phyloP scores from a whole-genome alignment of 140 eudicot genomes.

The Stevia rebaudiana region DNA sequence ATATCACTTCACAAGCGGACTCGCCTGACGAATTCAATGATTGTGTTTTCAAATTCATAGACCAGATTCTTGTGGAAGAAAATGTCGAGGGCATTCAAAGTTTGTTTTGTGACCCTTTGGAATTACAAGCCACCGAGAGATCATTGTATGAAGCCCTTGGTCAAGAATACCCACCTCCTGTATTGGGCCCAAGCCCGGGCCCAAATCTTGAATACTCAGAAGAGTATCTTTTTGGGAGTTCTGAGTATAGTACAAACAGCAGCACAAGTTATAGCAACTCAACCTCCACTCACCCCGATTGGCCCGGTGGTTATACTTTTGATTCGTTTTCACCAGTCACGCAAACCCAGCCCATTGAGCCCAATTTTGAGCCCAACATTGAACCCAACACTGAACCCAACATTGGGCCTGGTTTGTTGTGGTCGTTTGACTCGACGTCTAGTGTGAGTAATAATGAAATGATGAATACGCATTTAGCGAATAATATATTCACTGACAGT shows the following conservation, averaged over 20 bases:
- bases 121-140: constrained; percentile 51
- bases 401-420: constrained; percentile 18
- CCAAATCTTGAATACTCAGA: constrained; percentile 30
- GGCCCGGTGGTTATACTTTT: constrained; percentile 25
- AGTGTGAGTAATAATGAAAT: constrained; percentile 26
- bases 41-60: constrained; percentile 40
- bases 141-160: constrained; percentile 59
- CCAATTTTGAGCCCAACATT: no score
- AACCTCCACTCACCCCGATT: constrained; percentile 33
- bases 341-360: constrained; percentile 20
- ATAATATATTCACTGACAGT: constrained; percentile 41
- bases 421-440: constrained; percentile 29
- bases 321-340: constrained; percentile 33
- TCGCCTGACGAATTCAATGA: constrained; percentile 61
- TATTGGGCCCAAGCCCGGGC: not conserved
- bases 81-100: constrained; percentile 47
- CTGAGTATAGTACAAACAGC: constrained; percentile 41
- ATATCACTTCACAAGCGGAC: constrained; percentile 22
- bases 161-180: constrained; percentile 28
- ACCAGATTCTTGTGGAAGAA: constrained; percentile 60
- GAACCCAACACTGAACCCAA: no score
- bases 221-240: constrained; percentile 31
- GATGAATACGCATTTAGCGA: constrained; percentile 28
- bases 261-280: constrained; percentile 34
- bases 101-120: constrained; percentile 59